Base-by-base conservation (phyloP, 1,139 yeast genomes). In the Yueomyces sp. region DNA sequence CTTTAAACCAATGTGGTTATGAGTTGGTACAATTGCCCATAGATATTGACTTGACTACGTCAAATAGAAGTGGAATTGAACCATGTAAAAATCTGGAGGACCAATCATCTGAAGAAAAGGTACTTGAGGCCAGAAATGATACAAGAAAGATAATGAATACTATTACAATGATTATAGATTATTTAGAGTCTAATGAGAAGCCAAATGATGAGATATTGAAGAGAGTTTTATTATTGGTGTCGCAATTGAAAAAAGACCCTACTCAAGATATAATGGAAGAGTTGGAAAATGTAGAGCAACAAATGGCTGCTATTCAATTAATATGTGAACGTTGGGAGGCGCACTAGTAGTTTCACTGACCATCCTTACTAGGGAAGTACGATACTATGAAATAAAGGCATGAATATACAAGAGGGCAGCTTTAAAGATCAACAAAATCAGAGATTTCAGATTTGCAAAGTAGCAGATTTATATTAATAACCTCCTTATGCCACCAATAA, bases 401-500 rank as follows among this genome's bases (percentile, higher is more conserved):
- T 30, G 11, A 30, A 30, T 30, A 30, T 30, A 30, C 11, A 30
- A 7, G 7, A 30, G 11, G 7, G 7, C 7, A 30, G 7, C 11
- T 30, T 11, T 30, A 30, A 30, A 30, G 32, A 11, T 11, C 9
- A 7, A 30, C 32, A 7, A 30, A 7, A 30, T 7, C 11, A 11
- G 9, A 11, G 7, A 12, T 11, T 11, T 12, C 3, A 28, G 4
- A 4, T 11, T 39, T 39, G 4, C 27, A 27, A 42, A 28, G 27
- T n/a, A 34, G 9, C 36, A 12, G 8, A 28, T 8, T 48, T 64
- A 79, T 41, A 80, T 66, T 53, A 85, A 76, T 11, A 85, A 63
- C 51, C 87, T 68, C 52, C 95, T 67, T n/a, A 86, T 65, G 1
- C 94, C 93, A 28, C 49, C 44, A 39, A 73, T 76, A 26, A 84